These are phyloP conservation scores for Rhododendron henanense DNA, from an alignment of 148 eudicot species.

Conservation along the genomic window DNA sequence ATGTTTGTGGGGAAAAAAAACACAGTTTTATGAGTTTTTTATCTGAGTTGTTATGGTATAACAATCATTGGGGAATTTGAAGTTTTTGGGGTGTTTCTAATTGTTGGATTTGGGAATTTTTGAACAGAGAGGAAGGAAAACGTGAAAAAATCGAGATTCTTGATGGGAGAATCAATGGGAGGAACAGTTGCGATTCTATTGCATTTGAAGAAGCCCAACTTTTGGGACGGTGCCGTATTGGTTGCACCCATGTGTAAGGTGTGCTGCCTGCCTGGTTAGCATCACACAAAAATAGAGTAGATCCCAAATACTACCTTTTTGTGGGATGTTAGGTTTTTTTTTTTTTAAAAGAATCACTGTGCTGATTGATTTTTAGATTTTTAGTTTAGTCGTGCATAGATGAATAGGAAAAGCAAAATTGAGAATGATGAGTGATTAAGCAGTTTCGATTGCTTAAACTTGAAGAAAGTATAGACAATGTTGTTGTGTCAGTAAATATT, in stretches of 20 bases:
- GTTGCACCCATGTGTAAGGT: slow-evolving; percentile 96
- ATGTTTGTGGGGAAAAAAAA: not conserved
- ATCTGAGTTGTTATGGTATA: not conserved
- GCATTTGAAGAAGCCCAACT: slow-evolving; percentile 64
- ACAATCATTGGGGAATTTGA: not conserved
- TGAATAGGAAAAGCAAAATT: not conserved
- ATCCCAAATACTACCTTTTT: too few relatives aligned
- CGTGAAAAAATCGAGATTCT: slow-evolving; percentile 37
- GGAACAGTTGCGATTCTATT: slow-evolving; percentile 67
- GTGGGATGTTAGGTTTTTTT: not conserved
- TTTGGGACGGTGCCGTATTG: slow-evolving; percentile 83
- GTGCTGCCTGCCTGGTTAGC: not conserved
- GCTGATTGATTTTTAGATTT: not conserved
- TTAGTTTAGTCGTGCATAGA: not conserved
- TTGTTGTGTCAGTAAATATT: too few relatives aligned
- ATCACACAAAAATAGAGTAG: too few relatives aligned
- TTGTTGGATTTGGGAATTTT: not conserved
- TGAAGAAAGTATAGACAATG: too few relatives aligned
- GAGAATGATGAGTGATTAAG: too few relatives aligned
- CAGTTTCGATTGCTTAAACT: too few relatives aligned
- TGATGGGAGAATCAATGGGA: slow-evolving; percentile 98
- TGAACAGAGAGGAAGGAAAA: slow-evolving; percentile 59
- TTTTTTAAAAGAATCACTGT: not conserved
- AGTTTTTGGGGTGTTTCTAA: not conserved
- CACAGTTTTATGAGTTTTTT: too few relatives aligned